Percentiles rank a stretch among this genome's conserved stretches.
phyloP scores from a whole-genome alignment of 78 protist species.

The Diacronema lutheri region DNA sequence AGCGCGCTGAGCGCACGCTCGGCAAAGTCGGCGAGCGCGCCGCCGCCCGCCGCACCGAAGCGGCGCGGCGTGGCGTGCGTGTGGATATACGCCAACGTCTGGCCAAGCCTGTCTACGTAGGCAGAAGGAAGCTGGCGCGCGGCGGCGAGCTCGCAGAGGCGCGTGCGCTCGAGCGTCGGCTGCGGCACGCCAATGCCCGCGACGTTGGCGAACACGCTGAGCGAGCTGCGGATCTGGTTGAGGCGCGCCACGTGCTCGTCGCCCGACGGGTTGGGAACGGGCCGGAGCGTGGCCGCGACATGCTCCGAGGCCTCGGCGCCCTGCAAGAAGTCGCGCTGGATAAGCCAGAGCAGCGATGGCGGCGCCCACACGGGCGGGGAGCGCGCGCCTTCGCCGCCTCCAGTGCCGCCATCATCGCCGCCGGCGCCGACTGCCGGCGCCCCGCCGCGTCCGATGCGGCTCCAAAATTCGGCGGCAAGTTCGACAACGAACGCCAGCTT shows the following conservation, averaged over 20 bases:
- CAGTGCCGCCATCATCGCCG: background rate
- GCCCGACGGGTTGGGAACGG: background rate
- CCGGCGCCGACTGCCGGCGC: background rate
- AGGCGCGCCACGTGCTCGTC: background rate
- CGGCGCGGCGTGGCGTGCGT: background rate
- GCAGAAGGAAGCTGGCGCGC: background rate
- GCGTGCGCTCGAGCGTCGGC: background rate
- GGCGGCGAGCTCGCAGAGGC: background rate
- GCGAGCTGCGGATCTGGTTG: background rate
- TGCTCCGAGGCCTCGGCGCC: background rate
- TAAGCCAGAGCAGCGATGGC: constrained; percentile 18
- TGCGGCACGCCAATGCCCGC: background rate
- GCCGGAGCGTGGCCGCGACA: background rate
- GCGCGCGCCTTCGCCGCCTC: background rate
- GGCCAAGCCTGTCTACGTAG: background rate
- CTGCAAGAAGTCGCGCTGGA: constrained; percentile 31
- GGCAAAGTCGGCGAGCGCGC: background rate
- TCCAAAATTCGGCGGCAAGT: background rate
- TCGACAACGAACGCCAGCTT: background rate
- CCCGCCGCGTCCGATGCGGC: background rate
- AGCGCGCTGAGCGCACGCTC: background rate
- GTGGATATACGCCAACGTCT: background rate
- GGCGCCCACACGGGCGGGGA: background rate
- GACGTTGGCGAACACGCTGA: background rate
- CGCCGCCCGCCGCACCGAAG: background rate